Conservation (phyloP, 495 filamentous ascomycete genomes). For the Penicillium coprophilum region DNA sequence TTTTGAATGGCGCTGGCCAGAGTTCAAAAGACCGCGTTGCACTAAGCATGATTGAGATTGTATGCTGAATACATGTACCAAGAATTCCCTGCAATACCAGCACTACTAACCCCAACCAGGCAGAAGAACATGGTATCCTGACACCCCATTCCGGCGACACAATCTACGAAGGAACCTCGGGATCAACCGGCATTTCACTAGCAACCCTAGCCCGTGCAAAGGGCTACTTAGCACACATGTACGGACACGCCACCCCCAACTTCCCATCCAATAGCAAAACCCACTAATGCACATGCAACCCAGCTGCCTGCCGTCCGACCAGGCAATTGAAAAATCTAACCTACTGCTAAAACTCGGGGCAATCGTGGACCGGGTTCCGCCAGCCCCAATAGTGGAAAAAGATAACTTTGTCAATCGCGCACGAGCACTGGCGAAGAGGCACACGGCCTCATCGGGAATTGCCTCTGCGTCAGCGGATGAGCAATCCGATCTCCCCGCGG, state of each 20-base stretch:
- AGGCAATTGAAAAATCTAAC: constrained; percentile 82
- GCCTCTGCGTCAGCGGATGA: constrained; percentile 7
- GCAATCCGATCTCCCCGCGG: constrained; percentile 15
- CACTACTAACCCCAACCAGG: constrained; percentile 39
- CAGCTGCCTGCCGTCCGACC: constrained; percentile 93
- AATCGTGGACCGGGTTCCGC: constrained; percentile 80
- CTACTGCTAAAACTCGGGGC: constrained; percentile 89
- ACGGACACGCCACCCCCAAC: constrained; percentile 51
- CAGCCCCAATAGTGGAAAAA: constrained; percentile 86
- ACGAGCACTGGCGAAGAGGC: constrained; percentile 69
- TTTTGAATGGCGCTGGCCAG: constrained; percentile 91
- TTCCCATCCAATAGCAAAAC: constrained; percentile 9
- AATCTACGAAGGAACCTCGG: constrained; percentile 96
- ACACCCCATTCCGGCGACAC: constrained; percentile 81
- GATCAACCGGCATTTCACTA: constrained; percentile 90
- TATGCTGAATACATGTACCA: constrained; percentile 31
- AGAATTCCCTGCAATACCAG: neutral
- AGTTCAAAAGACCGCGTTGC: constrained; percentile 96
- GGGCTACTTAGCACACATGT: constrained; percentile 92
- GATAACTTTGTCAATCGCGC: constrained; percentile 95
- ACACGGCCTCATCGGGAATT: constrained; percentile 54
- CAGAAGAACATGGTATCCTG: constrained; percentile 76
- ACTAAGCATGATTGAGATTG: constrained; percentile 77
- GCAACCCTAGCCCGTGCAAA: constrained; percentile 83
- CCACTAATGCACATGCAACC: constrained; percentile 10